Conservation (phyloP, 192 early-diverging fungal species). For the Umbelopsis vinacea region DNA sequence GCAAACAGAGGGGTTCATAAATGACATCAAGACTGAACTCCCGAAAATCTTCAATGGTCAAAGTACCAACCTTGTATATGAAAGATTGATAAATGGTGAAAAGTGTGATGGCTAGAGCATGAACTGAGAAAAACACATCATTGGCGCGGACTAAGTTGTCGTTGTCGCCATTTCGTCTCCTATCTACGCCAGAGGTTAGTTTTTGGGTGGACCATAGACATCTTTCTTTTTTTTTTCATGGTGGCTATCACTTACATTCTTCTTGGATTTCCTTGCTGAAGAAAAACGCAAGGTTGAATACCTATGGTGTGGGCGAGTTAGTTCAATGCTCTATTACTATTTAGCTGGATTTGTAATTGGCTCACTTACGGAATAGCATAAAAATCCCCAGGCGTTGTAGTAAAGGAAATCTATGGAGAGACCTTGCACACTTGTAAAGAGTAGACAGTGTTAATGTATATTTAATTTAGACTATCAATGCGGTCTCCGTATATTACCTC, state of each 20-base stretch:
- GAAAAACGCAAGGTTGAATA: conserved; percentile 81
- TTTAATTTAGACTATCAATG: neutral
- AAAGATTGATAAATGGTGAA: conserved; percentile 68
- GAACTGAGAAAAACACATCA: conserved; percentile 88
- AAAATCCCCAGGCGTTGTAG: conserved; percentile 87
- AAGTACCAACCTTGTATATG: conserved; percentile 61
- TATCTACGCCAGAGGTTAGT: conserved; percentile 42
- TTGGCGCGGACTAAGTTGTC: conserved; percentile 77
- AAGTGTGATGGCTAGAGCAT: conserved; percentile 71
- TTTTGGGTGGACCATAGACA: neutral
- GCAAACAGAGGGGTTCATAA: neutral
- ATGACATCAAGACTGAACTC: too few species aligned
- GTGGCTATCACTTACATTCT: conserved; percentile 52
- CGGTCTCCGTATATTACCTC: conserved; percentile 42
- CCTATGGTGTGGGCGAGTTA: conserved; percentile 32
- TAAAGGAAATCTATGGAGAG: conserved; percentile 90
- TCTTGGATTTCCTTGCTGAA: conserved; percentile 64
- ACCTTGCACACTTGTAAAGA: conserved; percentile 66
- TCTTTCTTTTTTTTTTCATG: neutral
- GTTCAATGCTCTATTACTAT: neutral
- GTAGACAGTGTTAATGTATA: neutral
- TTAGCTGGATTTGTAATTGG: neutral
- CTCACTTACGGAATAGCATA: conserved; percentile 72
- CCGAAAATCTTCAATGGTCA: neutral
- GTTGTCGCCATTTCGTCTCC: conserved; percentile 65